Percentiles rank a stretch among this genome's conserved stretches.
These are phyloP conservation scores for Punctularia strigosozonata DNA, from an alignment of 768 basidiomycete species.

Conservation along the genomic window DNA sequence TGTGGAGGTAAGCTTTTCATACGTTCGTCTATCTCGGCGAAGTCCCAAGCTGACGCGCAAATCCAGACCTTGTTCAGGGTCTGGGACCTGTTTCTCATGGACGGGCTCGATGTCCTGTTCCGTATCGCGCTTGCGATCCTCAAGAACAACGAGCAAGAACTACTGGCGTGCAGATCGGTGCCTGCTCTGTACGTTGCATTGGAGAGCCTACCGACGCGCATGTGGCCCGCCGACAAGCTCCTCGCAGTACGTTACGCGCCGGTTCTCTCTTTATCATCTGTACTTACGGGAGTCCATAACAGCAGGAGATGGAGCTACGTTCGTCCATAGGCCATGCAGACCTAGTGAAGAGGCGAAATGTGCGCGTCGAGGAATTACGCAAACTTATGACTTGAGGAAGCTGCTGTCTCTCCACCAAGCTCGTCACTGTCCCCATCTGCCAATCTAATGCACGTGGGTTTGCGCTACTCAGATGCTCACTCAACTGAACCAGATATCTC, in stretches of 20 bases:
- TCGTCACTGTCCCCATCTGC: too few relatives aligned
- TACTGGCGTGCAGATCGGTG: constrained; percentile 74
- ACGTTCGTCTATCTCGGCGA: not conserved
- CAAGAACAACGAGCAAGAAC: constrained; percentile 71
- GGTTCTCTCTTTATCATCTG: too few relatives aligned
- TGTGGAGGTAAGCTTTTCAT: constrained; percentile 56
- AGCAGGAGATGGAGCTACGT: too few relatives aligned
- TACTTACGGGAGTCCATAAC: too few relatives aligned
- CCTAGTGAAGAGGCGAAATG: too few relatives aligned
- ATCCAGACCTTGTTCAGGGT: constrained; percentile 82
- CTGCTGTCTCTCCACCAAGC: too few relatives aligned
- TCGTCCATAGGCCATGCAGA: too few relatives aligned
- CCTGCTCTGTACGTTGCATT: constrained; percentile 84
- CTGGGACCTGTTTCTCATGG: constrained; percentile 93
- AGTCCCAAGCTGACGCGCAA: constrained; percentile 3
- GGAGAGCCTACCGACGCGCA: constrained; percentile 79
- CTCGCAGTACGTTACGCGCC: constrained; percentile 69
- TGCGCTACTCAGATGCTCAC: too few relatives aligned
- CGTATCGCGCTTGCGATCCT: constrained; percentile 85
- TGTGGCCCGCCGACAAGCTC: constrained; percentile 90
- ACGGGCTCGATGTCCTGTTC: constrained; percentile 85
- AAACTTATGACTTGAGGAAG: too few relatives aligned
- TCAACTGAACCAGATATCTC: too few relatives aligned
- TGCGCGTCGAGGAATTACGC: too few relatives aligned
- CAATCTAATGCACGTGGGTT: too few relatives aligned